Base-by-base conservation (phyloP, 331 rosid genomes). In the Quercus lobata region DNA sequence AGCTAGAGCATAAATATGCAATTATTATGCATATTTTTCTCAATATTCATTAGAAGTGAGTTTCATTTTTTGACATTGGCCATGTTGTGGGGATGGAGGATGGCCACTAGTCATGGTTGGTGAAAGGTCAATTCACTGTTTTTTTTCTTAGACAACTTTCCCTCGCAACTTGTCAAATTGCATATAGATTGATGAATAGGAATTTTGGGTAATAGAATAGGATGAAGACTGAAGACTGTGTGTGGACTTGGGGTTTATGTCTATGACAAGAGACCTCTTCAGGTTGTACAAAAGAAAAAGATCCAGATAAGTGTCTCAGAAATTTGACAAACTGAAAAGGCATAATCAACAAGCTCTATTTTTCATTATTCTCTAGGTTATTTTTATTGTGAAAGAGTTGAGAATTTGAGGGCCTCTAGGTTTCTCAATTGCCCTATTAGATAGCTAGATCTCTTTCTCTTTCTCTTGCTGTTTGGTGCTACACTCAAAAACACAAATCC, bases 91-190 rank as follows among this genome's bases (percentile, higher is more conserved):
- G 71, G 46, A 7, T 17, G 72, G 72, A 14, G 15, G n/a, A 68
- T 34, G 72, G 49, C 72, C 72, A 68, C 72, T 34, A 18, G 18
- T 19, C 7, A 1, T 10, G 72, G 72, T 68, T 34, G 72, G 72
- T 68, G 72, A 68, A 34, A 68, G 72, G 72, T 68, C 72, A 68
- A 68, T 68, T 68, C 72, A 34, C 49, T 41, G 49, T 5, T 68
- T 8, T 68, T 34, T 68, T 22, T 19, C 6, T 12, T 7, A 6
- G 66, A 14, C 18, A 2, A 30, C 27, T 25, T 61, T 25, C 3
- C 68, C 68, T 30, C 35, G 1, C 68, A 68, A 34, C 72, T 19
- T 68, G 53, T 30, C 72, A 18, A 17, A 8, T 19, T 34, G 72
- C 53, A 68, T 11, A 34, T 11, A 34, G 19, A 41, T 19, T 35